These are phyloP conservation scores for Kodamaea fungicola DNA, from an alignment of 1,139 yeast species.

Conservation along the genomic window DNA sequence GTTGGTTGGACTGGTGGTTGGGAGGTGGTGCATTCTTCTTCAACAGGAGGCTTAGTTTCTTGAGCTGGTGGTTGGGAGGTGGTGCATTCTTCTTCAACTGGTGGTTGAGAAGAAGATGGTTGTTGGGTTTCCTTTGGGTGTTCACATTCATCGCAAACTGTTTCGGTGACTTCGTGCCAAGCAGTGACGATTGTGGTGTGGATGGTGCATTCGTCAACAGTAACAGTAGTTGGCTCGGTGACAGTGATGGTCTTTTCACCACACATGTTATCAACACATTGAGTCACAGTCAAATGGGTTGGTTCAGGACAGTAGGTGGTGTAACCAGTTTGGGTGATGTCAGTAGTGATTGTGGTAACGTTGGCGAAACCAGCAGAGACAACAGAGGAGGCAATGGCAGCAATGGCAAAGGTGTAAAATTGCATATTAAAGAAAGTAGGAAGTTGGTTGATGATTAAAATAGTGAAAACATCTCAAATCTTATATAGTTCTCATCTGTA, in stretches of 20 bases:
- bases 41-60: slow-evolving; percentile 10
- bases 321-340: slow-evolving; percentile 49
- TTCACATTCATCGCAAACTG: slow-evolving; percentile 9
- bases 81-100: not conserved
- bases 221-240: slow-evolving; percentile 50
- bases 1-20: too few relatives aligned
- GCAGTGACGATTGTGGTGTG: slow-evolving; percentile 38
- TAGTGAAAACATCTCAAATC: too few relatives aligned
- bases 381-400: slow-evolving; percentile 8
- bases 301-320: slow-evolving; percentile 61
- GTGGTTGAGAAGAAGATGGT: too few relatives aligned
- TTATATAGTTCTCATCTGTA: too few relatives aligned
- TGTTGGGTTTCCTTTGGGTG: slow-evolving; percentile 15
- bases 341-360: slow-evolving; percentile 18
- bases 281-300: slow-evolving; percentile 50
- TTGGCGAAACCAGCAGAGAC: slow-evolving; percentile 9
- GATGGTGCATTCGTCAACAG: slow-evolving; percentile 53
- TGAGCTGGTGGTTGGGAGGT: slow-evolving; percentile 6
- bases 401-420: slow-evolving; percentile 10
- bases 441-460: not conserved
- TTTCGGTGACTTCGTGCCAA: slow-evolving; percentile 31
- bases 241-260: slow-evolving; percentile 44
- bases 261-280: slow-evolving; percentile 28
- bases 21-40: slow-evolving; percentile 1
- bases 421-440: slow-evolving; percentile 10